Evolutionary conservation across 2,329 filamentous ascomycete species (phyloP).

Genomic region (Cladosporium sp.): DNA sequence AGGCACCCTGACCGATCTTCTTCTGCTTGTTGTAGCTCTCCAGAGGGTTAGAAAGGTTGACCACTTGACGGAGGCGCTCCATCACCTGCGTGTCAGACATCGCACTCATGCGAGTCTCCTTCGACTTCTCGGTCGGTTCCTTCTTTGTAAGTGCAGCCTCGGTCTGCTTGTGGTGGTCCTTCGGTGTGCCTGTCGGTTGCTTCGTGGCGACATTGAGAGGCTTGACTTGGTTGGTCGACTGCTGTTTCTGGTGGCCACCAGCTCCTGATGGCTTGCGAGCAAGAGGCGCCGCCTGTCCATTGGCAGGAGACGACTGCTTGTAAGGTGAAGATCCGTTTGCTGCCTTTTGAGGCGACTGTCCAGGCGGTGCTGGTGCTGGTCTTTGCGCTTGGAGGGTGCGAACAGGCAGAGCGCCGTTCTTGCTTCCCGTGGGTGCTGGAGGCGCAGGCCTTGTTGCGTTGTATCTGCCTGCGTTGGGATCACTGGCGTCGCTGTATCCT

Average conservation of each 20-base stretch:
- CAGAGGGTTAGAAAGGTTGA: constrained; percentile 92
- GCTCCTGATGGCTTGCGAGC: constrained; percentile 35
- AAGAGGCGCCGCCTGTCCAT: constrained; percentile 33
- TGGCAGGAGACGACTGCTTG: constrained; percentile 31
- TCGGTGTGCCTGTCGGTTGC: constrained; percentile 52
- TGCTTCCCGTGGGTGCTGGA: constrained; percentile 35
- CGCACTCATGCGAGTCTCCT: constrained; percentile 96
- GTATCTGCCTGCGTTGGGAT: constrained; percentile 64
- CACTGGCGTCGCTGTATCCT: constrained; percentile 52
- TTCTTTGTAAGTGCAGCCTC: constrained; percentile 81
- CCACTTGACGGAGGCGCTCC: constrained; percentile 89
- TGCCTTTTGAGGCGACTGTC: constrained; percentile 32
- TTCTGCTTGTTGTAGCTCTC: constrained; percentile 98
- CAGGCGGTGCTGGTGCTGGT: constrained; percentile 37
- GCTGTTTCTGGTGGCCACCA: constrained; percentile 31
- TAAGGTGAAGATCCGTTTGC: constrained; percentile 34
- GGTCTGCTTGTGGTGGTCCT: constrained; percentile 71
- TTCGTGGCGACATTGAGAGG: constrained; percentile 57
- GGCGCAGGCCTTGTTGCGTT: constrained; percentile 85
- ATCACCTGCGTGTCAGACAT: constrained; percentile 98
- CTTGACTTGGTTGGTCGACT: constrained; percentile 42
- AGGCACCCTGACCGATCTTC: constrained; percentile 98
- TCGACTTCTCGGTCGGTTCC: constrained; percentile 71
- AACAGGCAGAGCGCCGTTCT: constrained; percentile 33
- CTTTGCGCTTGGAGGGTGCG: constrained; percentile 70